Base-by-base conservation (phyloP, 2,329 filamentous ascomycete species). In the Ilyonectria destructans region DNA sequence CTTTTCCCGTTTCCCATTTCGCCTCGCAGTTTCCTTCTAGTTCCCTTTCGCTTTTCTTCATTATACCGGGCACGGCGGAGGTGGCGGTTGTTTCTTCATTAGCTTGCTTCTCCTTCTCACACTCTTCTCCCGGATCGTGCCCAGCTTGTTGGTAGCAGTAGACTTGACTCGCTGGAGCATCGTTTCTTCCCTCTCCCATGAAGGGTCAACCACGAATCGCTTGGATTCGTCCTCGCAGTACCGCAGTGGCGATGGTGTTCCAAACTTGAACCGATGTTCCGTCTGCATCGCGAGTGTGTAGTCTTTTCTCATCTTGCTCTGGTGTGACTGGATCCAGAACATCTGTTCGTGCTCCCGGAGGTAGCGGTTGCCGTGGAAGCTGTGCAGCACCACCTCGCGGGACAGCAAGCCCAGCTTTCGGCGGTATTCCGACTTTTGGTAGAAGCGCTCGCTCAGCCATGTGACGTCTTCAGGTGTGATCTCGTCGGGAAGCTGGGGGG, bases 301-400 rank as follows among this genome's bases (percentile, higher is more conserved):
- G 31, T 69, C 56, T 8, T 40, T 54, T n/a, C 62, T 58, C 65
- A 68, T 68, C 57, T 65, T 61, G 9, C 59, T 31, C 49, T 63
- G 58, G 6, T 72, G 66, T 70, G 69, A 73, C 26, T 72, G 71
- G 6, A 72, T 60, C 71, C 71, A 73, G 48, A 72, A 72, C 69
- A 73, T 72, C 29, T 72, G 71, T 37, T 73, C 68, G 35, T 73
- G 71, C 13, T 73, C 71, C 6, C 71, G 61, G 0, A 72, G 58
- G 55, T 72, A 72, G 3, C 69, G 68, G 35, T 58, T 71, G 1
- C 69, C 71, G 52, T 72, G 71, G 31, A 72, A 72, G 35, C 71
- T 72, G 45, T 70, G 57, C 3, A 72, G 56, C 2, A 72, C 71
- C 6, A 66, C 67, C 21, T 72, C 49, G 1, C 69, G 69, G 5